These are phyloP conservation scores for Podila epicladia DNA, from an alignment of 192 early-diverging fungal genomes.

Conservation along the genomic window DNA sequence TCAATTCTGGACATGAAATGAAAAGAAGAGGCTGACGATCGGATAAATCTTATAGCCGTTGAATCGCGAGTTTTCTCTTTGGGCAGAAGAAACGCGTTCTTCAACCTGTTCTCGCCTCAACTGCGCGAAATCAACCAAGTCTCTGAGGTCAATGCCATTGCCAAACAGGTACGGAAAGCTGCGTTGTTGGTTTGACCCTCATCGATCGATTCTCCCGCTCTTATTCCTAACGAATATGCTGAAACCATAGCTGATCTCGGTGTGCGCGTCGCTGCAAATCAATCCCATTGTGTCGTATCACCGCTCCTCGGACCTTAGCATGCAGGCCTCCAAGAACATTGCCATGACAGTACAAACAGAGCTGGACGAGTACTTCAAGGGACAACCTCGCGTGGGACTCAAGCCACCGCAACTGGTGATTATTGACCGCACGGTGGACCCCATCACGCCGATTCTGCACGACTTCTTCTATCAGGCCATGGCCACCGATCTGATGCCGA, in stretches of 20 bases:
- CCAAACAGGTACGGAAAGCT: slow-evolving; percentile 50
- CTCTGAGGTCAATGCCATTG: slow-evolving; percentile 29
- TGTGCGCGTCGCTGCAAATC: slow-evolving; percentile 89
- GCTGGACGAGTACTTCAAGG: slow-evolving; percentile 82
- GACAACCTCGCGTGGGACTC: slow-evolving; percentile 69
- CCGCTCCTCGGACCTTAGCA: slow-evolving; percentile 73
- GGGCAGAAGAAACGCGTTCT: slow-evolving; percentile 33
- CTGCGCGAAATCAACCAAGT: slow-evolving; percentile 28
- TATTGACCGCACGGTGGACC: slow-evolving; percentile 91
- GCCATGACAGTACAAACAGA: slow-evolving; percentile 87
- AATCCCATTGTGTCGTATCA: slow-evolving; percentile 95
- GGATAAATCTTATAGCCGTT: slow-evolving; percentile 27
- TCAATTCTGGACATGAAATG: too few species aligned
- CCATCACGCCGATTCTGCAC: slow-evolving; percentile 91
- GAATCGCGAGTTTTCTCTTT: slow-evolving; percentile 39
- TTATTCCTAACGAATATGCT: slow-evolving; percentile 14
- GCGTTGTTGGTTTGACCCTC: slow-evolving; percentile 28
- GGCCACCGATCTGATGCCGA: slow-evolving; percentile 86
- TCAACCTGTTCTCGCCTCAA: slow-evolving; percentile 40
- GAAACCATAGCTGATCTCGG: slow-evolving; percentile 77
- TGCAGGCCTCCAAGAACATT: slow-evolving; percentile 73
- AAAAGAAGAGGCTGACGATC: background rate
- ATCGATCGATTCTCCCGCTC: too few species aligned
- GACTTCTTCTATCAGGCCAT: slow-evolving; percentile 99
- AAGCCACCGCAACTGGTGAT: slow-evolving; percentile 75